phyloP scores from a whole-genome alignment of 352 stramenopile genomes.

The Phytophthora sp. region DNA sequence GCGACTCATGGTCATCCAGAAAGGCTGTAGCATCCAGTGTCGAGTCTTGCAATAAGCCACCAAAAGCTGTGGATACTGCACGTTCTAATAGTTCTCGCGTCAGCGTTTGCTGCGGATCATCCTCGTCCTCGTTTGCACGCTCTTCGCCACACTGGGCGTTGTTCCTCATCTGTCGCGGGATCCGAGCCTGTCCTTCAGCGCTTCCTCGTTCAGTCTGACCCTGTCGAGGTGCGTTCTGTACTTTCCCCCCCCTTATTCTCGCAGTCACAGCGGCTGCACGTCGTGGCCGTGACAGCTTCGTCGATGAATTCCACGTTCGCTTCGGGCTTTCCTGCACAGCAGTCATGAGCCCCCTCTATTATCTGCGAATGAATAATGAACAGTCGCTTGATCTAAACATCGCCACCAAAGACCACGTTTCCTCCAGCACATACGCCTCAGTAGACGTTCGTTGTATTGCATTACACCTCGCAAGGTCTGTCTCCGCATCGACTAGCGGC shows the following conservation, averaged over 20 bases:
- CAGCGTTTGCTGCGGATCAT: constrained; percentile 29
- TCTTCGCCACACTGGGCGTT: neutral
- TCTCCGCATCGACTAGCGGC: neutral
- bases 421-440: neutral
- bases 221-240: neutral
- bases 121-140: neutral
- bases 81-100: constrained; percentile 66
- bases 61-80: constrained; percentile 58
- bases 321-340: constrained; percentile 18
- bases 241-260: neutral
- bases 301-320: constrained; percentile 61
- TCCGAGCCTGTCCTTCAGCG: constrained; percentile 3
- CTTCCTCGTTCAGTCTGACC: neutral
- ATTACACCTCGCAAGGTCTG: constrained; percentile 1
- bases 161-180: neutral
- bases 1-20: constrained; percentile 22
- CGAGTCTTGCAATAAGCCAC: constrained; percentile 29
- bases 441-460: constrained; percentile 8
- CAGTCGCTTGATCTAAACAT: constrained; percentile 20
- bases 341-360: constrained; percentile 6
- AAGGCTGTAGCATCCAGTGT: constrained; percentile 28
- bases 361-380: constrained; percentile 11
- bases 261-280: neutral
- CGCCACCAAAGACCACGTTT: neutral
- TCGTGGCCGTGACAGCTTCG: constrained; percentile 29